Conservation (phyloP, 805 yeast species). For the Barnettozyma siamensis region DNA sequence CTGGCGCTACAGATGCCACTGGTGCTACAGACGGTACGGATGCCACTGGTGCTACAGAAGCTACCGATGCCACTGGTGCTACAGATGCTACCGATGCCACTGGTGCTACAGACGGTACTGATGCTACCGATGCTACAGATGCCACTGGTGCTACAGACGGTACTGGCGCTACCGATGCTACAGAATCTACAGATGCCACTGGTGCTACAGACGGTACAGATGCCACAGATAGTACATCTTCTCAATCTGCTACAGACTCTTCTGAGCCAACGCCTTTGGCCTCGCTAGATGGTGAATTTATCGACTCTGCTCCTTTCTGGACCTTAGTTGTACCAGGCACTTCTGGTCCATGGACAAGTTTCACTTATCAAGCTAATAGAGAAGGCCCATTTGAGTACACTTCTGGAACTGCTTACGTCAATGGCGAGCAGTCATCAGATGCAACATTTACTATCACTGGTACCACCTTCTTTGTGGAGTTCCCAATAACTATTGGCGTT, state of each 20-base stretch:
- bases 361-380: not conserved
- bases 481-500: slow-evolving; percentile 9
- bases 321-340: slow-evolving; percentile 2
- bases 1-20: not conserved
- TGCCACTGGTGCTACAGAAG: not conserved
- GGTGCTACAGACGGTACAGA: not conserved
- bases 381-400: not conserved
- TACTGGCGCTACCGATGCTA: not conserved
- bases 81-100: not conserved
- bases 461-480: not conserved
- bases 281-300: not conserved
- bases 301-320: slow-evolving; percentile 1
- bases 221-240: not conserved
- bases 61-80: not conserved
- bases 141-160: not conserved
- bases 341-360: slow-evolving; percentile 4
- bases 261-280: not conserved
- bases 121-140: not conserved
- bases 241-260: not conserved
- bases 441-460: slow-evolving; percentile 1
- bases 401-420: slow-evolving; percentile 2
- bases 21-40: not conserved
- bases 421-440: slow-evolving; percentile 6
- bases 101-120: not conserved
- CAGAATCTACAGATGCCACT: not conserved